A percentile compares a stretch with the other conserved stretches of the same genome.
Conservation (phyloP, 768 basidiomycete genomes). For the Heimioporus sp. region DNA sequence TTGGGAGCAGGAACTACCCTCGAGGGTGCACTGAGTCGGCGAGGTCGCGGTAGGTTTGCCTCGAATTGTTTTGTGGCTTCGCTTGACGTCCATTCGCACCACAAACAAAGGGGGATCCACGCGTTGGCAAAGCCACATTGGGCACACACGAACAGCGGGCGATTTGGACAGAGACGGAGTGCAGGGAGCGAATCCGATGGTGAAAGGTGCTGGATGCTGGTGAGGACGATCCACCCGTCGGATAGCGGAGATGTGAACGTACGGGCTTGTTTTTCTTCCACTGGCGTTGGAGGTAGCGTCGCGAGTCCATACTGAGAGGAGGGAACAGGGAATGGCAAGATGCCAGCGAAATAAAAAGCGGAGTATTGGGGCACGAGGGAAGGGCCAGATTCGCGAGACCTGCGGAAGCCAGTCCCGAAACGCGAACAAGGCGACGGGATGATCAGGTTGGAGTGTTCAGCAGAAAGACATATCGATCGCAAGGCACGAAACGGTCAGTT, state of each 20-base stretch:
- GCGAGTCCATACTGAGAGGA: constrained; percentile 17
- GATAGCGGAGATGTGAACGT: constrained; percentile 17
- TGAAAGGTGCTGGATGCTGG: constrained; percentile 36
- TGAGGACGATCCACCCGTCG: constrained; percentile 10
- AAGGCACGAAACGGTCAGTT: constrained; percentile 14
- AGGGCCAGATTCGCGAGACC: constrained; percentile 21
- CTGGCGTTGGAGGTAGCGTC: constrained; percentile 37
- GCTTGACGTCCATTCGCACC: constrained; percentile 48
- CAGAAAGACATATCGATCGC: constrained; percentile 19
- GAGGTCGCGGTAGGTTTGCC: constrained; percentile 35
- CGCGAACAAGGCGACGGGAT: constrained; percentile 20
- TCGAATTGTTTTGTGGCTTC: constrained; percentile 41
- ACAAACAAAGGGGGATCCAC: constrained; percentile 48
- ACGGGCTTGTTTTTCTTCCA: constrained; percentile 45
- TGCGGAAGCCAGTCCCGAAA: constrained; percentile 27
- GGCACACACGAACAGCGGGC: constrained; percentile 45
- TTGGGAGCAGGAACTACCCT: constrained; percentile 12
- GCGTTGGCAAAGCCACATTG: constrained; percentile 48
- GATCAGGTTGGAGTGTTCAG: constrained; percentile 5
- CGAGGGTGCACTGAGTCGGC: constrained; percentile 29
- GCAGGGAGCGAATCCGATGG: constrained; percentile 47
- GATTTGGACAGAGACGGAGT: constrained; percentile 39
- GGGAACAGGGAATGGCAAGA: constrained; percentile 7
- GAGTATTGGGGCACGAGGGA: constrained; percentile 28
- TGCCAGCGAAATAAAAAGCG: constrained; percentile 21